A percentile compares a stretch with the other conserved stretches of the same genome.
Evolutionary conservation across 345 rosid species (phyloP).

Genomic region (Dipteronia sinensis): DNA sequence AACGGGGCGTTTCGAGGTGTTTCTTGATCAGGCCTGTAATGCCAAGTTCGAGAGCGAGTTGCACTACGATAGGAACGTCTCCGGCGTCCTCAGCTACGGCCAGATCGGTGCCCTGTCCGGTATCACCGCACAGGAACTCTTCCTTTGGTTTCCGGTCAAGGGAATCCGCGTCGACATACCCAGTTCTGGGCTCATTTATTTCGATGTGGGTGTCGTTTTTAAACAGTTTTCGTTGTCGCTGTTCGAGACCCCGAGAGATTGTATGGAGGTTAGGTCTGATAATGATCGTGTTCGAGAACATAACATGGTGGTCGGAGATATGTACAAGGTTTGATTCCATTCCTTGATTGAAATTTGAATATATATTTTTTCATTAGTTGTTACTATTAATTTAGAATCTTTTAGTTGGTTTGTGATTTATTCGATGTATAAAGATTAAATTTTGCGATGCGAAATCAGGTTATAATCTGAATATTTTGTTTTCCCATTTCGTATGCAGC

Average conservation of each 20-base stretch:
- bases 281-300: constrained; percentile 14
- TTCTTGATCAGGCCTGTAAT: constrained; percentile 76
- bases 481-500: constrained; percentile 37
- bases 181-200: constrained; percentile 82
- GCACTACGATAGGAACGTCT: constrained; percentile 74
- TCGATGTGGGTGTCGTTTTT: constrained; percentile 82
- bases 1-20: constrained; percentile 68
- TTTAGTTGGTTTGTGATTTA: no score
- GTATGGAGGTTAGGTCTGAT: constrained; percentile 44
- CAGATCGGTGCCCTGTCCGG: constrained; percentile 70
- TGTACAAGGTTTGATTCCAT: constrained; percentile 40
- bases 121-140: constrained; percentile 80
- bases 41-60: constrained; percentile 86
- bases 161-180: constrained; percentile 85
- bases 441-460: not conserved
- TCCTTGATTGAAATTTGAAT: not conserved
- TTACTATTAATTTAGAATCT: not conserved
- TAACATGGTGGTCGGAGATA: constrained; percentile 20
- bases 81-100: constrained; percentile 61
- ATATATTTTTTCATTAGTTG: not conserved
- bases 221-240: constrained; percentile 86
- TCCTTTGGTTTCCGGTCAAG: constrained; percentile 88
- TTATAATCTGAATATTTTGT: not conserved
- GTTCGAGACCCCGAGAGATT: constrained; percentile 83
- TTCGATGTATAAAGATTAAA: not conserved